Conservation (phyloP, 352 stramenopile species). For the Globisporangium cystogenes region DNA sequence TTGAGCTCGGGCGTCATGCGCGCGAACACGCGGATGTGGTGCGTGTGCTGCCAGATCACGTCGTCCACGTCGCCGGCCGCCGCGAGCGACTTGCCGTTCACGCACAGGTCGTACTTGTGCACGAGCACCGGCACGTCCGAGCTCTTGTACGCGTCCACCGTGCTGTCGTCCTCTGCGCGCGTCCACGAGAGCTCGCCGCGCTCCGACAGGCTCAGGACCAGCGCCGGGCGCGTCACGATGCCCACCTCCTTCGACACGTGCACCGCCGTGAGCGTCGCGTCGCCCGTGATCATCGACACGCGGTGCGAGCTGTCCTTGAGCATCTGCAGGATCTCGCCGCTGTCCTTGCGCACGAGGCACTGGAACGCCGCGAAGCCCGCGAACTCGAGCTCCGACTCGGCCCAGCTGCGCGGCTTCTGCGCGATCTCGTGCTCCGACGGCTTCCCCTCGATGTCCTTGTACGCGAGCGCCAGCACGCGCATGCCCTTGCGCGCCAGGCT, state of each 20-base stretch:
- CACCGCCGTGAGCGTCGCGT: slow-evolving; percentile 95
- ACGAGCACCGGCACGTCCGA: slow-evolving; percentile 45
- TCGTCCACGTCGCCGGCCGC: slow-evolving; percentile 74
- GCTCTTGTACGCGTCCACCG: slow-evolving; percentile 64
- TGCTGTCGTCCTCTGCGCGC: slow-evolving; percentile 63
- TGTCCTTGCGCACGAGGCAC: slow-evolving; percentile 95
- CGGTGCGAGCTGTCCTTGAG: slow-evolving; percentile 89
- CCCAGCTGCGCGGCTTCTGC: slow-evolving; percentile 77
- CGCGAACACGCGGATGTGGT: slow-evolving; percentile 93
- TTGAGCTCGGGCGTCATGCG: slow-evolving; percentile 96
- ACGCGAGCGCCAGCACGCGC: slow-evolving; percentile 95
- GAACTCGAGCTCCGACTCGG: slow-evolving; percentile 94
- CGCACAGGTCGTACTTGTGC: slow-evolving; percentile 84
- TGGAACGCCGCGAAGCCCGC: slow-evolving; percentile 92
- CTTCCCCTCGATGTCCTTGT: slow-evolving; percentile 86
- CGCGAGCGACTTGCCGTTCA: slow-evolving; percentile 74
- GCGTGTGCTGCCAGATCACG: slow-evolving; percentile 73
- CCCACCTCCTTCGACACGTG: slow-evolving; percentile 95
- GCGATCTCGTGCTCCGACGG: slow-evolving; percentile 69
- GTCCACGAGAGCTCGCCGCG: slow-evolving; percentile 70
- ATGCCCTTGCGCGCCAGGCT: slow-evolving; percentile 78
- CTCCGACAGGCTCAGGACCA: slow-evolving; percentile 56
- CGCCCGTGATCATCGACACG: slow-evolving; percentile 99
- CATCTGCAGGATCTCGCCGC: slow-evolving; percentile 90
- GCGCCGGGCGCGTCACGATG: slow-evolving; percentile 81